These are phyloP conservation scores for Pseudogymnoascus sp. DNA, from an alignment of 2,329 filamentous ascomycete genomes.

Conservation along the genomic window DNA sequence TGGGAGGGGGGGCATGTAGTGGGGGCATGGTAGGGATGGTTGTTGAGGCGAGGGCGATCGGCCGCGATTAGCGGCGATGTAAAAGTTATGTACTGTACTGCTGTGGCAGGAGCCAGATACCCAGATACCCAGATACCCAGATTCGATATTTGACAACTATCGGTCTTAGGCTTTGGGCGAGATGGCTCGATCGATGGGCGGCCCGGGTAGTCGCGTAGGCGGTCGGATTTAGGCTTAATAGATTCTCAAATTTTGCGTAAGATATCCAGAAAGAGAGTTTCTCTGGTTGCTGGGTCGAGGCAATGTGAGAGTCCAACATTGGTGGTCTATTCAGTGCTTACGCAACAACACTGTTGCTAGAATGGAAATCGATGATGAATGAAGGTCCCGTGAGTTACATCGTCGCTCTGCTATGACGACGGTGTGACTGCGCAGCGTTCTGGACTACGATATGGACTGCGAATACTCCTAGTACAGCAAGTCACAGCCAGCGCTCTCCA, in stretches of 20 bases:
- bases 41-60: background rate
- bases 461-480: background rate
- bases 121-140: no score
- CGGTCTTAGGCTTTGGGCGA: background rate
- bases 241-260: slow-evolving; percentile 2
- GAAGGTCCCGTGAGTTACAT: slow-evolving; percentile 2
- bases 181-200: background rate
- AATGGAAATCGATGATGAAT: background rate
- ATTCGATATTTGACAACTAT: background rate
- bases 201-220: background rate
- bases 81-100: background rate
- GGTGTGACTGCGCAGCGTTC: background rate
- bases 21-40: background rate
- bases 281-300: background rate
- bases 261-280: background rate
- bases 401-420: background rate
- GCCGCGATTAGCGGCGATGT: background rate
- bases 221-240: background rate
- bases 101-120: background rate
- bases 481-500: background rate
- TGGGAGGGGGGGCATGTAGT: no score
- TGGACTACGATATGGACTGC: background rate
- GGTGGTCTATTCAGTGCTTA: background rate
- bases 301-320: background rate
- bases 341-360: background rate